phyloP scores from a whole-genome alignment of 1,284 basidiomycete genomes.

The Sporisorium iseilematis-ciliati region DNA sequence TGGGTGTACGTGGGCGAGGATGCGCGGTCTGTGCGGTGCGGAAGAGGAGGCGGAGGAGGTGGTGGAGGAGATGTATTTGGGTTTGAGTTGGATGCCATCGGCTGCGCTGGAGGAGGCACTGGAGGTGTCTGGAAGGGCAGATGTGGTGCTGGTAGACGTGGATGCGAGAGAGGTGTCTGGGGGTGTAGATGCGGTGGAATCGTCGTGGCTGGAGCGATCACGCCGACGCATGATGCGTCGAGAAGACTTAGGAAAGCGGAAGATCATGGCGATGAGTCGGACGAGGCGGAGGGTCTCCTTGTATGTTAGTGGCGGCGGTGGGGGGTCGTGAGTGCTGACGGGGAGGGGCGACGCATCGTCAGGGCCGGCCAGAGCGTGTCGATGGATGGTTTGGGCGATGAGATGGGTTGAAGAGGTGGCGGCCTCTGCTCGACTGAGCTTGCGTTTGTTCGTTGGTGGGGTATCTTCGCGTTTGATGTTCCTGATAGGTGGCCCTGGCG shows the following conservation, averaged over 20 bases:
- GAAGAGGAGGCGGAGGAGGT: not conserved
- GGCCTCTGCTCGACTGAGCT: not conserved
- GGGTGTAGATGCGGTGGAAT: not conserved
- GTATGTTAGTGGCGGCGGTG: slow-evolving; percentile 28
- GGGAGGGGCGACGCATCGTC: not conserved
- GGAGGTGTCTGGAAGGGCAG: no score
- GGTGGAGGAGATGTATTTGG: slow-evolving; percentile 25
- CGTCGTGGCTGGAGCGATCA: not conserved
- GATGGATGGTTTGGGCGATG: slow-evolving; percentile 22
- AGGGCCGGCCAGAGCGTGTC: not conserved
- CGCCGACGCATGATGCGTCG: slow-evolving; percentile 28
- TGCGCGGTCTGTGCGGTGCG: slow-evolving; percentile 16
- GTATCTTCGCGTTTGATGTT: not conserved
- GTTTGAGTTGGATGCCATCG: slow-evolving; percentile 38
- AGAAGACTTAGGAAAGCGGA: slow-evolving; percentile 42
- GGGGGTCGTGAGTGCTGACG: not conserved
- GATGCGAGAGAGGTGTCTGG: not conserved
- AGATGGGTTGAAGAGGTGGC: slow-evolving; percentile 6
- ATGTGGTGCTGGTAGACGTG: no score
- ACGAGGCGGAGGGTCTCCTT: slow-evolving; percentile 46
- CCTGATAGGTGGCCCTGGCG: no score
- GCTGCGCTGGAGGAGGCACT: no score
- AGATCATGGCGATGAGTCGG: slow-evolving; percentile 41
- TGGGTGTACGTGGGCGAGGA: slow-evolving; percentile 25
- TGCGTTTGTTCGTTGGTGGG: not conserved